Evolutionary conservation across 2,329 filamentous ascomycete genomes (phyloP).

Genomic region (Claviceps purpurea): DNA sequence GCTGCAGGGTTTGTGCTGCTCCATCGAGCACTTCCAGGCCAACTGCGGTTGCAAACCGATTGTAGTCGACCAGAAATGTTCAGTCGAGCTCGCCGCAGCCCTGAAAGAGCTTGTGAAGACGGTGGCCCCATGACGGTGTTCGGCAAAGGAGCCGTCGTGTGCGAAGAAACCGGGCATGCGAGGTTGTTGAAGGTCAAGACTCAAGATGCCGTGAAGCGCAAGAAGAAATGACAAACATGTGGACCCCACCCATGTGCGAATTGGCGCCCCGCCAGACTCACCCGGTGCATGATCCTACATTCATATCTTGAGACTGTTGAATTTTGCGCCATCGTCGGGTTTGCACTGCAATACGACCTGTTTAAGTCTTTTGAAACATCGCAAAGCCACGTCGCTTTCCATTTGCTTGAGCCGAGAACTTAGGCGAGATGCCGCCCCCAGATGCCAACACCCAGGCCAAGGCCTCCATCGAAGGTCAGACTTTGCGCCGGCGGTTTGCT

Average conservation of each 20-base stretch:
- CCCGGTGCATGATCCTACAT: background rate
- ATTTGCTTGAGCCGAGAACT: background rate
- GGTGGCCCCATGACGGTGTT: constrained; percentile 15
- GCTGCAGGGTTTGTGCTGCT: constrained; percentile 15
- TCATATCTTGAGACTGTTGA: no score
- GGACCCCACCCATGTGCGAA: constrained; percentile 1
- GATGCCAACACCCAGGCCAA: constrained; percentile 30
- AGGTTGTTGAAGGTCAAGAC: background rate
- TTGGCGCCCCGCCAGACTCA: background rate
- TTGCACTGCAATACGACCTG: background rate
- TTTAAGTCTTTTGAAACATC: background rate
- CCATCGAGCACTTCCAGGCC: constrained; percentile 15
- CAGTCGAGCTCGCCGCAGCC: constrained; percentile 11
- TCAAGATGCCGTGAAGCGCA: background rate
- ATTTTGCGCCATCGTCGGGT: background rate
- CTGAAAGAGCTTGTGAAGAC: constrained; percentile 14
- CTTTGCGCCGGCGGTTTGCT: background rate
- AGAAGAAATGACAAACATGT: background rate
- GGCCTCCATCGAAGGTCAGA: constrained; percentile 32
- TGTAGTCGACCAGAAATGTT: constrained; percentile 8
- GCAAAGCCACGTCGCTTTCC: background rate
- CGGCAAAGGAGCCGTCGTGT: background rate
- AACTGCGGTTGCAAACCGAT: constrained; percentile 19
- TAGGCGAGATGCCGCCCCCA: constrained; percentile 22
- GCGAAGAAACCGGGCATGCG: no score